phyloP scores from a whole-genome alignment of 2,329 filamentous ascomycete genomes.

The Alternaria gaisen region DNA sequence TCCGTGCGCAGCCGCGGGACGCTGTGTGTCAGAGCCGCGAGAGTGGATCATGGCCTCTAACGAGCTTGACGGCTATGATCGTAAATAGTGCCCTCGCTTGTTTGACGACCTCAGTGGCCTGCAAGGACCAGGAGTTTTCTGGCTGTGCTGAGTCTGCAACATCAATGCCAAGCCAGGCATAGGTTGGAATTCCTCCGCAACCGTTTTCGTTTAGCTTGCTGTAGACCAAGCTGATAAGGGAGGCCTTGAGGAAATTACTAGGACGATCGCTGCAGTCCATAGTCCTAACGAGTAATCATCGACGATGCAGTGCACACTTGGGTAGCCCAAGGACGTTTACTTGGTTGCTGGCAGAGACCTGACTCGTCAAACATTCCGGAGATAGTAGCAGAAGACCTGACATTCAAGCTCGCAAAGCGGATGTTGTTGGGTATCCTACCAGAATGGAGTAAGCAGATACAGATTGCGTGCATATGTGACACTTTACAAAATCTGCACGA shows the following conservation, averaged over 20 bases:
- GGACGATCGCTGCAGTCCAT: constrained; percentile 7
- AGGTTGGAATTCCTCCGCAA: constrained; percentile 25
- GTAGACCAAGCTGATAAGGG: constrained; percentile 6
- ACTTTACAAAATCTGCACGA: background rate
- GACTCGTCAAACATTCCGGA: background rate
- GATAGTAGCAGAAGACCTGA: background rate
- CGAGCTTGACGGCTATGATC: constrained; percentile 13
- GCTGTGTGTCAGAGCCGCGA: constrained; percentile 30
- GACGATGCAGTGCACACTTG: background rate
- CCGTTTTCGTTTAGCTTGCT: constrained; percentile 13
- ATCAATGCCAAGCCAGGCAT: constrained; percentile 12
- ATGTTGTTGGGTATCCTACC: background rate
- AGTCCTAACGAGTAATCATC: constrained; percentile 3
- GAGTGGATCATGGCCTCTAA: constrained; percentile 29
- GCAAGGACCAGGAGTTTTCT: constrained; percentile 9
- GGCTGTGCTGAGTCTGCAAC: constrained; percentile 15
- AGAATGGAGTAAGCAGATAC: constrained; percentile 4
- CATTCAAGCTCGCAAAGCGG: background rate
- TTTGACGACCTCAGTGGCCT: constrained; percentile 22
- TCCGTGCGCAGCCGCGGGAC: constrained; percentile 26
- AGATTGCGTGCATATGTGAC: constrained; percentile 3
- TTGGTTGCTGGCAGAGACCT: background rate
- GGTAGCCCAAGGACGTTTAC: background rate
- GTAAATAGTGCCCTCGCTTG: constrained; percentile 23
- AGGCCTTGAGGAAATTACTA: background rate